These are phyloP conservation scores for Entophlyctis helioformis DNA, from an alignment of 192 early-diverging fungal genomes.

Conservation along the genomic window DNA sequence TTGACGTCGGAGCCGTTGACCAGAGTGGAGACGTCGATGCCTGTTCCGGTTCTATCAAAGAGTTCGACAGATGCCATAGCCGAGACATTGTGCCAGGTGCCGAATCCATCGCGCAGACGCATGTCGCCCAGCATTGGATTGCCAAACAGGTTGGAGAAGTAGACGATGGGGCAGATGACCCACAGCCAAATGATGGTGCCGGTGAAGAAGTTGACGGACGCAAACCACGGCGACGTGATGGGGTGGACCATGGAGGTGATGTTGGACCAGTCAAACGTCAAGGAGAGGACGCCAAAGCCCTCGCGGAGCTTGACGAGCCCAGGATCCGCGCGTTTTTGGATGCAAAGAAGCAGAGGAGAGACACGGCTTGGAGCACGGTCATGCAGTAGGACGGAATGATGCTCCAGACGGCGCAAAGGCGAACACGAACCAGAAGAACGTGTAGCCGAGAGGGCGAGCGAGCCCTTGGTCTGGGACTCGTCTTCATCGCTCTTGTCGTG, in stretches of 20 bases:
- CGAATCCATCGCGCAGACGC: neutral
- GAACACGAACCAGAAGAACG: slow-evolving; percentile 17
- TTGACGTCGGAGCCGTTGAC: slow-evolving; percentile 2
- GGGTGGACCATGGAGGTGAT: neutral
- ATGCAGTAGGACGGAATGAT: slow-evolving; percentile 11
- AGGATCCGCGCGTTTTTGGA: neutral
- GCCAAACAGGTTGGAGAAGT: slow-evolving; percentile 19
- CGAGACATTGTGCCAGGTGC: neutral
- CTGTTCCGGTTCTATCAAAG: too few relatives aligned
- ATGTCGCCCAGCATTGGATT: slow-evolving; percentile 4
- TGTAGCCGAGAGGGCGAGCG: slow-evolving; percentile 9
- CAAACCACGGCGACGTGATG: slow-evolving; percentile 3
- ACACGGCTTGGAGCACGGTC: slow-evolving; percentile 4
- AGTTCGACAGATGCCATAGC: neutral
- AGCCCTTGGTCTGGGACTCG: neutral
- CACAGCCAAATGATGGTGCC: slow-evolving; percentile 5
- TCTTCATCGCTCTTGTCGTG: slow-evolving; percentile 33
- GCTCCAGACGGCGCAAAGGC: slow-evolving; percentile 5
- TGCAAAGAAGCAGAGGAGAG: slow-evolving; percentile 8
- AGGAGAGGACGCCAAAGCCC: slow-evolving; percentile 15
- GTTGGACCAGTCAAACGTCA: slow-evolving; percentile 10
- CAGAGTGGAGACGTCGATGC: too few relatives aligned
- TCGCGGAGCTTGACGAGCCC: neutral
- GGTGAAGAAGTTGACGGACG: slow-evolving; percentile 1
- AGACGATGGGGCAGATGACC: slow-evolving; percentile 18